These are phyloP conservation scores for Citrus glauca DNA, from an alignment of 345 rosid genomes.

Conservation along the genomic window DNA sequence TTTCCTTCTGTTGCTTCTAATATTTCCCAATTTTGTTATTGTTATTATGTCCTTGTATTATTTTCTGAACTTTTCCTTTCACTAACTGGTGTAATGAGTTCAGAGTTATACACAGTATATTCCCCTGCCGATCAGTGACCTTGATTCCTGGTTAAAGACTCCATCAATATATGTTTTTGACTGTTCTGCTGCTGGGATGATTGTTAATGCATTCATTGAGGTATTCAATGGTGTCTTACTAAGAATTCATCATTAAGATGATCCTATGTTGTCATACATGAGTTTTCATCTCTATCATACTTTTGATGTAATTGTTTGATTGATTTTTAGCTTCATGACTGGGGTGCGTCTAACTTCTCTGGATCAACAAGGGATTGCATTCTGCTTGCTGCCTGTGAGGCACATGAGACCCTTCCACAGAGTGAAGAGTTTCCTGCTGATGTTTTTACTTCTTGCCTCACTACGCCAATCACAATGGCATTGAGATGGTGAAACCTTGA, in stretches of 20 bases:
- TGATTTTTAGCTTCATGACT: constrained; percentile 69
- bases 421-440: constrained; percentile 99
- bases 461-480: constrained; percentile 98
- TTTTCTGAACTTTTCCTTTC: constrained; percentile 10
- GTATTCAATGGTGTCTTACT: constrained; percentile 33
- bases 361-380: constrained; percentile 89
- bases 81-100: constrained; percentile 13
- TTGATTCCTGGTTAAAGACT: constrained; percentile 96
- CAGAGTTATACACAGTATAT: constrained; percentile 98
- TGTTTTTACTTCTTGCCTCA: constrained; percentile 96
- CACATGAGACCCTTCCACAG: constrained; percentile 99
- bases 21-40: neutral
- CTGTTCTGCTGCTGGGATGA: constrained; percentile 99
- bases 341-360: constrained; percentile 59
- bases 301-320: constrained; percentile 7
- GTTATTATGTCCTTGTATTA: constrained; percentile 5
- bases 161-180: constrained; percentile 98
- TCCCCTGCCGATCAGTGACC: constrained; percentile 87
- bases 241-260: neutral
- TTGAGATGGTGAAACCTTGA: constrained; percentile 72
- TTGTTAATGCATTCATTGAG: constrained; percentile 90
- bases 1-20: neutral
- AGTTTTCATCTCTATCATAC: constrained; percentile 9
- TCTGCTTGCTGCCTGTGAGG: constrained; percentile 98
- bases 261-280: constrained; percentile 2